Conservation (phyloP, 495 filamentous ascomycete genomes). For the Penicillium angulare region DNA sequence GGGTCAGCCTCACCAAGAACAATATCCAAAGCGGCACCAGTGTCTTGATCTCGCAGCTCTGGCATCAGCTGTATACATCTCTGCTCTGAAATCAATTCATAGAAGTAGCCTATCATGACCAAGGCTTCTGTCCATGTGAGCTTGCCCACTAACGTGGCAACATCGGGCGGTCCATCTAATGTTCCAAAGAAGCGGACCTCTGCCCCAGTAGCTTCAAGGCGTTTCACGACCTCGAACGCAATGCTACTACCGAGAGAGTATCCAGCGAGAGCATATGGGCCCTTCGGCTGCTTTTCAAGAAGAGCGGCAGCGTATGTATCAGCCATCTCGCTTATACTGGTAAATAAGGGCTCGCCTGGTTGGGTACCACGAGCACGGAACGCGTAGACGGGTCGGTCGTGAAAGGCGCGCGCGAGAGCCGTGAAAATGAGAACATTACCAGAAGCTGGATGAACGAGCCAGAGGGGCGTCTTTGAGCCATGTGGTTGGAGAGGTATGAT, state of each 20-base stretch:
- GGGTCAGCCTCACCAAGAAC: too few relatives aligned
- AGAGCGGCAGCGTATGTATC: not conserved
- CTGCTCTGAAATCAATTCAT: too few relatives aligned
- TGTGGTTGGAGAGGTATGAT: not conserved
- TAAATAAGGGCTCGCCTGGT: not conserved
- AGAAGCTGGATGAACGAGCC: not conserved
- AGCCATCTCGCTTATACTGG: not conserved
- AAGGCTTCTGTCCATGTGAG: not conserved
- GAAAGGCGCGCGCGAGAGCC: not conserved
- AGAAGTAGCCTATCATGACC: not conserved
- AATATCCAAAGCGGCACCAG: too few relatives aligned
- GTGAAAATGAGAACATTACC: slow-evolving; percentile 1
- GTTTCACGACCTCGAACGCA: not conserved
- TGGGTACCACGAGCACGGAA: not conserved
- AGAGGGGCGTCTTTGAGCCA: slow-evolving; percentile 1
- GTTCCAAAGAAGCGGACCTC: not conserved
- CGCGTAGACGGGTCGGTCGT: not conserved
- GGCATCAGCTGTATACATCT: too few relatives aligned
- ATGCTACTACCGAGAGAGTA: not conserved
- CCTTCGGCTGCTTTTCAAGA: not conserved
- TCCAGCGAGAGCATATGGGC: not conserved
- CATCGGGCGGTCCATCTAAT: not conserved
- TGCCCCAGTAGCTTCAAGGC: not conserved
- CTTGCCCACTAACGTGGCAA: not conserved
- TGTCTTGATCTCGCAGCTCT: too few relatives aligned